These are phyloP conservation scores for Globisporangium parvum DNA, from an alignment of 352 stramenopile species.

Conservation along the genomic window DNA sequence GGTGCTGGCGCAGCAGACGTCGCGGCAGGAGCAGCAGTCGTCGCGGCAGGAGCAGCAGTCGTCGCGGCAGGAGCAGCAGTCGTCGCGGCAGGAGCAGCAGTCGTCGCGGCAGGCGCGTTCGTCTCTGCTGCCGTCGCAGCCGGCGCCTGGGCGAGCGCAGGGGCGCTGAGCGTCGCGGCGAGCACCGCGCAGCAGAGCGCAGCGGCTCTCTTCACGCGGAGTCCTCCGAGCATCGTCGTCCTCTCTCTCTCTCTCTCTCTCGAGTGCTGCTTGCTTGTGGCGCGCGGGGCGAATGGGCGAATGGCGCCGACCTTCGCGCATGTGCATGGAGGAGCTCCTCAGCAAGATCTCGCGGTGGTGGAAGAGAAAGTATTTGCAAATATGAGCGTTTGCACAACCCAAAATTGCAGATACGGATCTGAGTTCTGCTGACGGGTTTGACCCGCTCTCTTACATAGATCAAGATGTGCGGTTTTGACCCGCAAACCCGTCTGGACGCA, in stretches of 20 bases:
- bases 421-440: no score
- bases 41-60: not conserved
- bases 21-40: not conserved
- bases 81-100: not conserved
- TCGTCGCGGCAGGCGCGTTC: not conserved
- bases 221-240: conserved; percentile 10
- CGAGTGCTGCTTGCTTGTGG: not conserved
- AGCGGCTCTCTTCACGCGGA: conserved; percentile 6
- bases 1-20: conserved; percentile 16
- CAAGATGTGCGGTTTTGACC: no score
- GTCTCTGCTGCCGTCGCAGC: no score
- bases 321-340: no score
- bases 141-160: conserved; percentile 6
- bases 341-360: no score
- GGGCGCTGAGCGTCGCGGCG: conserved; percentile 4
- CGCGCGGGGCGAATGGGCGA: conserved; percentile 6
- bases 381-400: no score
- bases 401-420: no score
- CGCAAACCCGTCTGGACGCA: no score
- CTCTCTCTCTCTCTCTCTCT: conserved; percentile 3
- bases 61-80: not conserved
- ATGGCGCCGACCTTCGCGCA: not conserved
- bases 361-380: no score
- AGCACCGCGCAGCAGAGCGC: conserved; percentile 11
- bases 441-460: no score